A percentile compares a stretch with the other conserved stretches of the same genome.
These are phyloP conservation scores for Nannizzia gypsea DNA, from an alignment of 2,329 filamentous ascomycete genomes.

Conservation along the genomic window DNA sequence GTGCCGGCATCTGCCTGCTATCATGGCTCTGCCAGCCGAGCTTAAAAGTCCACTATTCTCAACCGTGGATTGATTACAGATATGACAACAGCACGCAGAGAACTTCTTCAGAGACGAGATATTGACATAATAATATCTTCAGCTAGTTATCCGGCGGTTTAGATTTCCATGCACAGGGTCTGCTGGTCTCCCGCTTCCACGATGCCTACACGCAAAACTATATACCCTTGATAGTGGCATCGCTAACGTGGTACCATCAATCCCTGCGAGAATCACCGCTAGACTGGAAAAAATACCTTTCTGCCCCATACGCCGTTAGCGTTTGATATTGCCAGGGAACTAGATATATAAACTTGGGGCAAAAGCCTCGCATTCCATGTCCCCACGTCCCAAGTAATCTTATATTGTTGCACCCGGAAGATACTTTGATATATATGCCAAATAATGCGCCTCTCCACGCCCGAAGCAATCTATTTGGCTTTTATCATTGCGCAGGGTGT, in stretches of 20 bases:
- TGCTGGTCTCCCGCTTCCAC: background rate
- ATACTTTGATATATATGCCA: background rate
- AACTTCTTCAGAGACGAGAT: background rate
- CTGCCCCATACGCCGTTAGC: background rate
- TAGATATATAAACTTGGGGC: background rate
- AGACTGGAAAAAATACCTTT: background rate
- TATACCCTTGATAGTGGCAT: conserved; percentile 1
- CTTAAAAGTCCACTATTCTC: background rate
- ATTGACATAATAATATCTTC: background rate
- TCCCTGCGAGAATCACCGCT: conserved; percentile 3
- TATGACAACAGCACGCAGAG: background rate
- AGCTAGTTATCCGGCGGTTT: background rate
- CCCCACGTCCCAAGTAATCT: background rate
- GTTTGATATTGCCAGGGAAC: background rate
- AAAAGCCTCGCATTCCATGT: background rate
- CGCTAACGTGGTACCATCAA: background rate
- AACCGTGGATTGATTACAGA: background rate
- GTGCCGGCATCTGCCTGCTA: background rate
- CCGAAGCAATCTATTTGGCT: background rate
- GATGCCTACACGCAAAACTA: background rate
- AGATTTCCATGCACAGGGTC: background rate
- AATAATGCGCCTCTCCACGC: background rate
- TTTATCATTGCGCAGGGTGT: background rate
- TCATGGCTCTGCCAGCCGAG: conserved; percentile 1
- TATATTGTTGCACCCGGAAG: conserved; percentile 2